Base-by-base conservation (phyloP, 306 rosid species). In the Gillenia trifoliata region DNA sequence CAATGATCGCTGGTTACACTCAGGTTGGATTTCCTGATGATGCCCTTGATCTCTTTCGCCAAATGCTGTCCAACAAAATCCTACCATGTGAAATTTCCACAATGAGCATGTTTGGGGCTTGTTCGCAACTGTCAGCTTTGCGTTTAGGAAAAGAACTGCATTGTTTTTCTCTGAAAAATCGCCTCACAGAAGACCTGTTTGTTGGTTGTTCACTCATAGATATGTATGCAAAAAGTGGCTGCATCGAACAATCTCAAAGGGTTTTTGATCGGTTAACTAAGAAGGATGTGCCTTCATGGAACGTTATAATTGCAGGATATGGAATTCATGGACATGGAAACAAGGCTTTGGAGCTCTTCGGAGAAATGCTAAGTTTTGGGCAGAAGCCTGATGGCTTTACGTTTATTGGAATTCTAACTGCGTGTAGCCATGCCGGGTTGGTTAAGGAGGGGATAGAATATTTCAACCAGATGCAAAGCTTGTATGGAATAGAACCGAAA, bases 201-300 rank as follows among this genome's bases (percentile, higher is more conserved):
- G 85, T 89, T 82, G 83, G 75, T 60, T 93, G 97, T 83, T 89
- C 98, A 43, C 75, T 89, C 69, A 75, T 90, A 67, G 93, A 91
- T 79, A 87, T 93, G 98, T 93, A 93, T 79, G 93, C 96, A 47
- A 93, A 93, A 86, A 73, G 87, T 70, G 96, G 98, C 68, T 86
- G 92, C 87, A 82, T 85, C 64, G 86, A 85, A 77, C 90, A 77
- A 77, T 83, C 95, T 71, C 85, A 75, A 54, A 68, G 57, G 71
- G 83, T 88, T 43, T 90, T 93, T 68, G 78, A 88, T 71, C 33
- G 87, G 54, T 50, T 85, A 67, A 65, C 54, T 16, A 66, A 79
- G 63, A 89, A 88, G 80, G 89, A 82, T 64, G 87, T 78, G 43
- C 93, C 86, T 11, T 77, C 88, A 45, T 90, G 97, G 95, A 90